These are phyloP conservation scores for Epithemia pelagica DNA, from an alignment of 108 stramenopile species.

Conservation along the genomic window DNA sequence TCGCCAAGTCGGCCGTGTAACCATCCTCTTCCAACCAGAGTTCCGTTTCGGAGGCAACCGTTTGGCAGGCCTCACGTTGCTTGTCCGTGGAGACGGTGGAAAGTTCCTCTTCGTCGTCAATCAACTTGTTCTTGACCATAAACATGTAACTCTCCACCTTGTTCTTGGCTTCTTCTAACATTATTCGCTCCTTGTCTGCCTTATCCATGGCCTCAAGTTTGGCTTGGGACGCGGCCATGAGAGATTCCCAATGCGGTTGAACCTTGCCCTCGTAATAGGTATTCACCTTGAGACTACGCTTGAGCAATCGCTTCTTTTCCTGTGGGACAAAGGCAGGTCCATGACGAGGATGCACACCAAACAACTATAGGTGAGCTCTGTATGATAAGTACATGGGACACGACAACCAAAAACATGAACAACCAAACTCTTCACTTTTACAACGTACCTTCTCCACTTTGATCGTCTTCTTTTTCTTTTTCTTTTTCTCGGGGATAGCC, in stretches of 20 bases:
- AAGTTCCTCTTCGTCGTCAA: slow-evolving; percentile 75
- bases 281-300: slow-evolving; percentile 48
- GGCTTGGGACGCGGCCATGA: slow-evolving; percentile 73
- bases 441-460: slow-evolving; percentile 62
- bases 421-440: no score
- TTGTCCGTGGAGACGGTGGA: slow-evolving; percentile 86
- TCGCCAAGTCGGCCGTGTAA: slow-evolving; percentile 74
- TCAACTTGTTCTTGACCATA: slow-evolving; percentile 73
- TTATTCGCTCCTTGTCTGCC: slow-evolving; percentile 81
- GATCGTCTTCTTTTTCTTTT: slow-evolving; percentile 78
- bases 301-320: slow-evolving; percentile 80
- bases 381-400: slow-evolving; percentile 2
- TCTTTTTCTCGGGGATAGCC: slow-evolving; percentile 12
- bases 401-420: slow-evolving; percentile 1
- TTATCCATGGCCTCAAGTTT: slow-evolving; percentile 69
- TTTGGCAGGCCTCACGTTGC: slow-evolving; percentile 80
- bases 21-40: slow-evolving; percentile 98
- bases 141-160: slow-evolving; percentile 93
- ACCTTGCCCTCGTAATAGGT: slow-evolving; percentile 48
- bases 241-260: slow-evolving; percentile 53
- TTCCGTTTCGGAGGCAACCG: slow-evolving; percentile 71
- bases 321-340: slow-evolving; percentile 44
- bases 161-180: slow-evolving; percentile 90
- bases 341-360: slow-evolving; percentile 42
- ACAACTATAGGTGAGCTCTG: slow-evolving; percentile 15